Conservation (phyloP, 1,139 yeast genomes). For the Debaryomyces psychrophilus region DNA sequence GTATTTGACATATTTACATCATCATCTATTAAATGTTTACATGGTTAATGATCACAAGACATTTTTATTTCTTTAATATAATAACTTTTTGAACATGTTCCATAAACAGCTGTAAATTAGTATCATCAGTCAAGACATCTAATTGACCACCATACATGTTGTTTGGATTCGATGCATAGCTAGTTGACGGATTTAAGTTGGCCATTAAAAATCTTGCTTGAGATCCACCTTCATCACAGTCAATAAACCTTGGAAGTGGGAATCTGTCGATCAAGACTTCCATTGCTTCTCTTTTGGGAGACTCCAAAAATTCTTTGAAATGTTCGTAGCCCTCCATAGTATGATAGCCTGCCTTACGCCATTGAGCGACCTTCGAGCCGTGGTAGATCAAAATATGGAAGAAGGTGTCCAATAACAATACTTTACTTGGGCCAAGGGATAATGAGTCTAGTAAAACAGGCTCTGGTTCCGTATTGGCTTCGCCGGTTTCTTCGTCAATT, state of each 20-base stretch:
- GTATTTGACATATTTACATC: slow-evolving; percentile 7
- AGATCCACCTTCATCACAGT: slow-evolving; percentile 76
- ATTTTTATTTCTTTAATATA: slow-evolving; percentile 24
- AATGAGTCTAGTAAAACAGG: slow-evolving; percentile 95
- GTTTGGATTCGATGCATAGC: slow-evolving; percentile 50
- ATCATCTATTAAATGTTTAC: slow-evolving; percentile 6
- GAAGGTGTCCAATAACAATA: slow-evolving; percentile 87
- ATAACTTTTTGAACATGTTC: slow-evolving; percentile 51
- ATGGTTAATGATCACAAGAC: not conserved
- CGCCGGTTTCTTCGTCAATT: slow-evolving; percentile 46
- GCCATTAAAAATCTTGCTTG: slow-evolving; percentile 79
- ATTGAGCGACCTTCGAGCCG: slow-evolving; percentile 67
- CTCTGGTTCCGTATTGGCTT: slow-evolving; percentile 60
- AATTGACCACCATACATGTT: slow-evolving; percentile 35
- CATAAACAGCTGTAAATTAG: slow-evolving; percentile 70
- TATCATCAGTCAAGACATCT: slow-evolving; percentile 68
- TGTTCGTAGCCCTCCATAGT: slow-evolving; percentile 65
- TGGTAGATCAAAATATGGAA: slow-evolving; percentile 80
- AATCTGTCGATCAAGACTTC: slow-evolving; percentile 67
- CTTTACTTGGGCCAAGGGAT: slow-evolving; percentile 66
- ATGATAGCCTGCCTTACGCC: slow-evolving; percentile 72
- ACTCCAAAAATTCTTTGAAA: slow-evolving; percentile 60
- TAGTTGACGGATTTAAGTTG: slow-evolving; percentile 71
- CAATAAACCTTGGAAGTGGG: slow-evolving; percentile 74
- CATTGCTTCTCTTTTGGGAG: slow-evolving; percentile 71